A percentile compares a stretch with the other conserved stretches of the same genome.
Conservation (phyloP, 495 filamentous ascomycete species). For the Mytilinidion resinicola region DNA sequence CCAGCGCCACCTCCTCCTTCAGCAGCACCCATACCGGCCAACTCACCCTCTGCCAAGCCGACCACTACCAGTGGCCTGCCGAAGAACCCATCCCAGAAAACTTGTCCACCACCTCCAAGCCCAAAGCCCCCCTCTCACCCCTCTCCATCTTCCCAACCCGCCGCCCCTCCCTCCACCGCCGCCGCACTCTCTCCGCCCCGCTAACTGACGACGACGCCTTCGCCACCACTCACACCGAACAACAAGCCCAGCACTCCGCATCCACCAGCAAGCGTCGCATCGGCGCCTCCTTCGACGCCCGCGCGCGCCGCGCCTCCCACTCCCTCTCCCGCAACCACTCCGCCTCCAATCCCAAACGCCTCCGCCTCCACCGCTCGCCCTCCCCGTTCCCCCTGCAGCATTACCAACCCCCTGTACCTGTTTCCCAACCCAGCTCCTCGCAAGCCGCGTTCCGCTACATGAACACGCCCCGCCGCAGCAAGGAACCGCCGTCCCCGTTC, state of each 20-base stretch:
- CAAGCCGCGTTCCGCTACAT: neutral
- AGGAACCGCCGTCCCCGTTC: neutral
- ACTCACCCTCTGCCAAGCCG: conserved; percentile 20
- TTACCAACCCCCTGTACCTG: too few relatives aligned
- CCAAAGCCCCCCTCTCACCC: conserved; percentile 21
- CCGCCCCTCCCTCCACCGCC: neutral
- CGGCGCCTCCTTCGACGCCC: conserved; percentile 3
- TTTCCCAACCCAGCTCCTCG: too few relatives aligned
- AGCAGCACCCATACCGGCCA: conserved; percentile 19
- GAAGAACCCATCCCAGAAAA: conserved; percentile 7
- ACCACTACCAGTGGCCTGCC: conserved; percentile 7
- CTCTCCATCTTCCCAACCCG: conserved; percentile 17
- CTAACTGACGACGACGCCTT: conserved; percentile 1
- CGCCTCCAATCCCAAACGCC: conserved; percentile 16
- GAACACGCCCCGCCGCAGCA: neutral
- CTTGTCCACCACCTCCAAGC: conserved; percentile 20
- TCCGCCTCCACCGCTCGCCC: conserved; percentile 10
- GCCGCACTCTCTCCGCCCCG: conserved; percentile 17
- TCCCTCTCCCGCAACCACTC: conserved; percentile 5
- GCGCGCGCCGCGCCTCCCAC: conserved; percentile 11
- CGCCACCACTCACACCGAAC: neutral
- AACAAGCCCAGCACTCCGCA: neutral
- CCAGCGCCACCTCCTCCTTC: conserved; percentile 38
- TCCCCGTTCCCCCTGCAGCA: conserved; percentile 2
- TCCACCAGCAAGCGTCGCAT: conserved; percentile 13